Conservation (phyloP, 129 eudicot genomes). For the Chrysanthemum seticuspe region DNA sequence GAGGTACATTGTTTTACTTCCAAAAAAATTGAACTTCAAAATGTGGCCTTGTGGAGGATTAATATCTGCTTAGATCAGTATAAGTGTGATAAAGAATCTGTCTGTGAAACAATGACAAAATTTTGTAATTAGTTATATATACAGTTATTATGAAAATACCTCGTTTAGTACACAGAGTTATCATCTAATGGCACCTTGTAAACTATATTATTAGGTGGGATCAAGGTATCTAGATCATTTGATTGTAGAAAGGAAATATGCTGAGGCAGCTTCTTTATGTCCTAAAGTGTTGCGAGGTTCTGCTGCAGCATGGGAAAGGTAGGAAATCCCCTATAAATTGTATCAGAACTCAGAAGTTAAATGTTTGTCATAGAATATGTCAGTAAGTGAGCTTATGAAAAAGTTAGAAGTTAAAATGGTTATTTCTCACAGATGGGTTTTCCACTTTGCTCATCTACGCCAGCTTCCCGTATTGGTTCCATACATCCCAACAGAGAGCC, state of each 20-base stretch:
- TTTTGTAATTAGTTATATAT: neutral
- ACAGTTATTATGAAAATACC: neutral
- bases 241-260: constrained; percentile 91
- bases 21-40: neutral
- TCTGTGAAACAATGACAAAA: neutral
- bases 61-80: neutral
- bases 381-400: constrained; percentile 10
- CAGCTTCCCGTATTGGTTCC: constrained; percentile 97
- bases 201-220: constrained; percentile 56
- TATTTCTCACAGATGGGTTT: constrained; percentile 80
- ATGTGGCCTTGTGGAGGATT: neutral
- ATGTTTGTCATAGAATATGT: constrained; percentile 10
- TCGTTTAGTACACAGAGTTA: constrained; percentile 1
- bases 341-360: constrained; percentile 11
- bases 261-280: constrained; percentile 97
- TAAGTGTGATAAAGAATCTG: constrained; percentile 1
- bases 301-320: constrained; percentile 99
- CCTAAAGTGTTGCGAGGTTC: constrained; percentile 92
- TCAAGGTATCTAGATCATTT: constrained; percentile 92
- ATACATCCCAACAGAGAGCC: constrained; percentile 90
- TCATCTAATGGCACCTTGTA: neutral
- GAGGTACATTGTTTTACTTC: constrained; percentile 51
- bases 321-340: constrained; percentile 2
- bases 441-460: constrained; percentile 98
- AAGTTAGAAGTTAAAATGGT: constrained; percentile 5